A percentile compares a stretch with the other conserved stretches of the same genome.
phyloP scores from a whole-genome alignment of 176 grass and related monocot genomes.

The Puccinellia tenuiflora region DNA sequence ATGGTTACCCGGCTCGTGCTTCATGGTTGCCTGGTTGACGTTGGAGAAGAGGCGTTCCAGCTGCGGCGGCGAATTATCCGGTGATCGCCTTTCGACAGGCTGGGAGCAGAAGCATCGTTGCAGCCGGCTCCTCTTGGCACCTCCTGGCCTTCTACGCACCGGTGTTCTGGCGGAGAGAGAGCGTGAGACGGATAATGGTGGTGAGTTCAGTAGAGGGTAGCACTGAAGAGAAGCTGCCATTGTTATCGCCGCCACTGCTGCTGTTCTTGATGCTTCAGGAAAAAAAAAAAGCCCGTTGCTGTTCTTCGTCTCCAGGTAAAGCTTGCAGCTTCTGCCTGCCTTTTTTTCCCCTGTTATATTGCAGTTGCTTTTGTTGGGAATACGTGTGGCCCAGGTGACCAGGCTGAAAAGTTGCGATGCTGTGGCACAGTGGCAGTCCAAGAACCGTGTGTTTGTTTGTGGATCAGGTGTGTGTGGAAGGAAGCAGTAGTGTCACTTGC shows the following conservation, averaged over 20 bases:
- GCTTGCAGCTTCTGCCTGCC: not conserved
- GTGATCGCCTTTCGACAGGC: slow-evolving; percentile 29
- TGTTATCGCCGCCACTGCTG: not conserved
- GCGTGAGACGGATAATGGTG: not conserved
- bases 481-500: not conserved
- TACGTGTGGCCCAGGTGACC: slow-evolving; percentile 21
- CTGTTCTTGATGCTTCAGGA: not conserved
- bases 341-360: not conserved
- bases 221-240: slow-evolving; percentile 33
- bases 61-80: slow-evolving; percentile 23
- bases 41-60: slow-evolving; percentile 88
- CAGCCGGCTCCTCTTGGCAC: not conserved
- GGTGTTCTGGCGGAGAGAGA: not conserved
- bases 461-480: slow-evolving; percentile 29
- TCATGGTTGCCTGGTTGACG: slow-evolving; percentile 81
- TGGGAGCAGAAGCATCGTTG: slow-evolving; percentile 45
- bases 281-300: not conserved
- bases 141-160: not conserved
- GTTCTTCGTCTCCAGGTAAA: not conserved
- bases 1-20: slow-evolving; percentile 67
- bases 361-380: not conserved
- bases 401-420: not conserved
- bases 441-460: not conserved
- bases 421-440: not conserved
- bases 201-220: slow-evolving; percentile 23